phyloP scores from a whole-genome alignment of 176 grass and related monocot species.

The Zea luxurians region DNA sequence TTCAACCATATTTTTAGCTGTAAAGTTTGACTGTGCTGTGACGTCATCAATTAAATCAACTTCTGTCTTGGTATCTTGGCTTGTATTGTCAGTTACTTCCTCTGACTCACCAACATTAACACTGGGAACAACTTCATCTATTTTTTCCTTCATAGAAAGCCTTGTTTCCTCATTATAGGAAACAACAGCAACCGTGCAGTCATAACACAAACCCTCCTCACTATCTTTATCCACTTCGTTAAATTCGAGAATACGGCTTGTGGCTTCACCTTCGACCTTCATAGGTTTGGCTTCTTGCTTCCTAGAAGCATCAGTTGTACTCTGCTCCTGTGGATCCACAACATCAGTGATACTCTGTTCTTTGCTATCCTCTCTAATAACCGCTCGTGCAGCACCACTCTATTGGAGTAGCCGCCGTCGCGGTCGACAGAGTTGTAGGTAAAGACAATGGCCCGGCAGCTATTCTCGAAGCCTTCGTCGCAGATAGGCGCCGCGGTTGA shows the following conservation, averaged over 20 bases:
- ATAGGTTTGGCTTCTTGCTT: background rate
- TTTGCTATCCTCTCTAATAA: no score
- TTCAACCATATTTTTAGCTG: background rate
- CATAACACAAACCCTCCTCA: constrained; percentile 16
- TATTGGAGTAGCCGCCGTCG: constrained; percentile 65
- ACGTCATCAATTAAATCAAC: constrained; percentile 25
- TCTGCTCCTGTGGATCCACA: no score
- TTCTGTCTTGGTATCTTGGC: background rate
- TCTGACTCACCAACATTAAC: background rate
- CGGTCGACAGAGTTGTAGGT: constrained; percentile 64
- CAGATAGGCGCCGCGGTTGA: constrained; percentile 11
- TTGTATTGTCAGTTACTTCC: constrained; percentile 8
- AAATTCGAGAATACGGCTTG: constrained; percentile 16
- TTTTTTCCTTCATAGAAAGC: background rate
- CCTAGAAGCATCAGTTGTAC: background rate
- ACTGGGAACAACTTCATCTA: constrained; percentile 10
- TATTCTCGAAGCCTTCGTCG: constrained; percentile 54
- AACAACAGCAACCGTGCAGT: background rate
- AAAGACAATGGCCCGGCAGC: constrained; percentile 18
- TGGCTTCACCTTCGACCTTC: background rate
- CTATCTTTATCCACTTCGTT: background rate
- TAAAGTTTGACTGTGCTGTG: constrained; percentile 20
- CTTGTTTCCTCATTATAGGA: background rate
- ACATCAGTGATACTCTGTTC: no score
- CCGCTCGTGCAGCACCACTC: constrained; percentile 46